These are phyloP conservation scores for Francoa sonchifolia DNA, from an alignment of 441 rosid species.

Conservation along the genomic window DNA sequence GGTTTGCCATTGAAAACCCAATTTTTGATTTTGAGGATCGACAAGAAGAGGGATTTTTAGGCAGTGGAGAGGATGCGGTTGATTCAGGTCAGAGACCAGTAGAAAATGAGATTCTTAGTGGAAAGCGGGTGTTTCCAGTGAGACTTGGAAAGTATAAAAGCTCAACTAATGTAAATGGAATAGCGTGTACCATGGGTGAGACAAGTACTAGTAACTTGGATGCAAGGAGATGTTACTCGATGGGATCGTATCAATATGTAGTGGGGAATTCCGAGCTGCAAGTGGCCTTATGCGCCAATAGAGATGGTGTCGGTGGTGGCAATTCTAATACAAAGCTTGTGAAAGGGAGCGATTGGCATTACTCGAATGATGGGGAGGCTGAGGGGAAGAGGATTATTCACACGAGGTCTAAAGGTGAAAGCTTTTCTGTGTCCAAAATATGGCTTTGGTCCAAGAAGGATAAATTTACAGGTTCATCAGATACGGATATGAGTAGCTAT, in stretches of 20 bases:
- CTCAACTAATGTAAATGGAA: constrained; percentile 19
- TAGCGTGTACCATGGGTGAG: constrained; percentile 18
- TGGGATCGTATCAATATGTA: constrained; percentile 47
- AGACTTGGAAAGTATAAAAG: constrained; percentile 61
- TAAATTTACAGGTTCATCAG: constrained; percentile 31
- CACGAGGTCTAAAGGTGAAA: constrained; percentile 51
- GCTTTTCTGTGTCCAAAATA: constrained; percentile 68
- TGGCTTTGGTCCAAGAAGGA: constrained; percentile 72
- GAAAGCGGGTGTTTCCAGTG: constrained; percentile 58
- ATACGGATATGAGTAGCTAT: constrained; percentile 24
- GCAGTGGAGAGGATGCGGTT: constrained; percentile 22
- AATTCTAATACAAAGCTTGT: constrained; percentile 24
- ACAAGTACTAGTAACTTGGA: constrained; percentile 38
- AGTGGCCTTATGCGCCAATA: constrained; percentile 12
- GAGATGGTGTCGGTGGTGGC: constrained; percentile 4
- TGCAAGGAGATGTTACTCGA: constrained; percentile 59
- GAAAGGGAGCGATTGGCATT: constrained; percentile 31
- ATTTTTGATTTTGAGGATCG: constrained; percentile 30
- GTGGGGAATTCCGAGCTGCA: constrained; percentile 32
- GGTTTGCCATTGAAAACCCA: constrained; percentile 33
- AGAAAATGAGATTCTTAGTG: constrained; percentile 39
- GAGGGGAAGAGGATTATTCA: constrained; percentile 49
- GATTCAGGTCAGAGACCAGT: constrained; percentile 33
- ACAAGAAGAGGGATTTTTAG: constrained; percentile 29
- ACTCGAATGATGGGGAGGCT: constrained; percentile 23